Evolutionary conservation across 495 filamentous ascomycete genomes (phyloP).

Genomic region (Thozetella sp.): DNA sequence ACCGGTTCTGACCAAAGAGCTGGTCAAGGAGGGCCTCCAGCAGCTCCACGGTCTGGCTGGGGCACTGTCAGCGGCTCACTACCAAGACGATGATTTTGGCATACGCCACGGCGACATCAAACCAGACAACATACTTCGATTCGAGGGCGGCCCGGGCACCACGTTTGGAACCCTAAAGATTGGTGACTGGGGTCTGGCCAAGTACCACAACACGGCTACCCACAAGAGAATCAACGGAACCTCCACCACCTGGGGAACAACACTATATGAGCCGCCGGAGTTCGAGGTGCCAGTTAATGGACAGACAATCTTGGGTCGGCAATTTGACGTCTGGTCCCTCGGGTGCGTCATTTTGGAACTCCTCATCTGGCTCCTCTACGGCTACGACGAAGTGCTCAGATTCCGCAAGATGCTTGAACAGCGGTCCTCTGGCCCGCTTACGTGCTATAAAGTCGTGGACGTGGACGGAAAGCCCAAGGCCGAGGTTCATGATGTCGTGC

Average conservation of each 20-base stretch:
- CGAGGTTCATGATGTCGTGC: constrained; percentile 7
- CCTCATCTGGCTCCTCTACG: constrained; percentile 37
- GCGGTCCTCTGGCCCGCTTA: background rate
- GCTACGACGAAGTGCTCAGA: constrained; percentile 10
- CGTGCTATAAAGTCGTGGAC: constrained; percentile 2
- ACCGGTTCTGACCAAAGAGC: background rate
- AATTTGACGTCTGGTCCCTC: constrained; percentile 40
- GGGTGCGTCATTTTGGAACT: constrained; percentile 36
- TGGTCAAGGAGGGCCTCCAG: constrained; percentile 1
- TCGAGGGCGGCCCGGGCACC: constrained; percentile 1
- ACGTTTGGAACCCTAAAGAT: constrained; percentile 20
- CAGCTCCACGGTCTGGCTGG: constrained; percentile 15
- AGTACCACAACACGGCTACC: constrained; percentile 11
- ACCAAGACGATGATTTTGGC: no score
- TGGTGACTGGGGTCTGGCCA: constrained; percentile 25
- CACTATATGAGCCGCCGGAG: constrained; percentile 25
- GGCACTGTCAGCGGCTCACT: constrained; percentile 12
- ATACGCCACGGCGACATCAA: constrained; percentile 21
- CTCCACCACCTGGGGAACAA: constrained; percentile 11
- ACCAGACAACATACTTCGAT: constrained; percentile 21
- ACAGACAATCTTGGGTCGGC: constrained; percentile 16
- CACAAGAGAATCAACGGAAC: constrained; percentile 7
- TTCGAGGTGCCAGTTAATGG: constrained; percentile 4
- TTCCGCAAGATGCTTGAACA: constrained; percentile 14
- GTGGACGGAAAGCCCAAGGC: background rate